Evolutionary conservation across 352 stramenopile species (phyloP).

Genomic region (Phytopythium mirpurense): DNA sequence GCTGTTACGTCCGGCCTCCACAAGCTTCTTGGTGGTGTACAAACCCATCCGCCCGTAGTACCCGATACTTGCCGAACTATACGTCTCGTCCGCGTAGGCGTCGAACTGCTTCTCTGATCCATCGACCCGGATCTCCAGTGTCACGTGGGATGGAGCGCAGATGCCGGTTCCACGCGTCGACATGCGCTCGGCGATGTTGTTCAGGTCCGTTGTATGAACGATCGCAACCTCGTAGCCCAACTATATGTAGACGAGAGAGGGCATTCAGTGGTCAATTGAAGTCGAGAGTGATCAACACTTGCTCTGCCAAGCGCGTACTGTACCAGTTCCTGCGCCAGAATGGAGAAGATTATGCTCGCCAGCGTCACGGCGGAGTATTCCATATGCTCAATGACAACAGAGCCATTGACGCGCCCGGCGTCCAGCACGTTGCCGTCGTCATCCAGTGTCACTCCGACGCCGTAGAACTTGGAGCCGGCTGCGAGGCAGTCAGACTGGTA

Average conservation of each 20-base stretch:
- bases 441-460: slow-evolving; percentile 26
- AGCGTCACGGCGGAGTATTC: neutral
- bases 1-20: slow-evolving; percentile 21
- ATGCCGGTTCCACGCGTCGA: slow-evolving; percentile 7
- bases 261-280: neutral
- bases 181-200: slow-evolving; percentile 31
- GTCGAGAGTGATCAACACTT: neutral
- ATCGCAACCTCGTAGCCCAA: slow-evolving; percentile 41
- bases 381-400: slow-evolving; percentile 30
- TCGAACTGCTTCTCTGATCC: slow-evolving; percentile 2
- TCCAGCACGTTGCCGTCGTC: slow-evolving; percentile 16
- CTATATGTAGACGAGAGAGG: slow-evolving; percentile 6
- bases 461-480: slow-evolving; percentile 21
- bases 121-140: slow-evolving; percentile 12
- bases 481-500: slow-evolving; percentile 26
- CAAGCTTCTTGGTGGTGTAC: slow-evolving; percentile 34
- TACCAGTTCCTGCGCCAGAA: slow-evolving; percentile 45
- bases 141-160: slow-evolving; percentile 7
- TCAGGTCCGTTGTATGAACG: slow-evolving; percentile 12
- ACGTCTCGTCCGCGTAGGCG: slow-evolving; percentile 27
- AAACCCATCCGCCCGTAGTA: slow-evolving; percentile 29
- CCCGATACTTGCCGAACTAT: slow-evolving; percentile 23
- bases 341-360: slow-evolving; percentile 25
- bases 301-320: neutral
- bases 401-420: slow-evolving; percentile 23